phyloP scores from a whole-genome alignment of 441 rosid genomes.

The Pelargonium citronellum region DNA sequence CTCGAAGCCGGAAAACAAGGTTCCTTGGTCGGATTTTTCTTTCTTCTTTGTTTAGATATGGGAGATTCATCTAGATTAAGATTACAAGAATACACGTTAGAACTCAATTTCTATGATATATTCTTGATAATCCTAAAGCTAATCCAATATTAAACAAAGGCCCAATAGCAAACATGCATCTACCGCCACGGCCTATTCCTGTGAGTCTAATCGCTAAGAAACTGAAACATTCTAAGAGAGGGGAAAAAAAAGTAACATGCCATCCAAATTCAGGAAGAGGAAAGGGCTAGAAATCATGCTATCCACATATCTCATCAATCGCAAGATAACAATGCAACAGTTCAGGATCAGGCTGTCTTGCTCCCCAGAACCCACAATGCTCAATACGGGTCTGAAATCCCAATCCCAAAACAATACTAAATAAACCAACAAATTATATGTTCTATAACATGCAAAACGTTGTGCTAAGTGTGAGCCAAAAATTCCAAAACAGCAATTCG shows the following conservation, averaged over 20 bases:
- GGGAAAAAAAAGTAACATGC: neutral
- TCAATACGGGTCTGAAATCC: neutral
- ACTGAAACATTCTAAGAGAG: neutral
- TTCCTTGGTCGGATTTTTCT: neutral
- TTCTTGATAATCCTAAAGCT: neutral
- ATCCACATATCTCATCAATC: neutral
- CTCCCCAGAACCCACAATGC: constrained; percentile 1
- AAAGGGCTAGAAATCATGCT: neutral
- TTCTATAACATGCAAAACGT: neutral
- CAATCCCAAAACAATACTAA: neutral
- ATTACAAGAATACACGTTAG: neutral
- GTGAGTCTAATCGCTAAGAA: neutral
- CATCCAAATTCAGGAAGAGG: neutral
- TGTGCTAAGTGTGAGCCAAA: too few relatives aligned
- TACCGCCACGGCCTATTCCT: neutral
- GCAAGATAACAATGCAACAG: neutral
- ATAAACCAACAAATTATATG: neutral
- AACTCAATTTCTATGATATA: neutral
- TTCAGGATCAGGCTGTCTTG: neutral
- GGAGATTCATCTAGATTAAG: neutral
- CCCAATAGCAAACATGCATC: neutral
- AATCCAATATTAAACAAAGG: neutral
- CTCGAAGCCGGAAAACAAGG: neutral
- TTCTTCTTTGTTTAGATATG: neutral
- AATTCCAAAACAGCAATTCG: neutral